A percentile compares a stretch with the other conserved stretches of the same genome.
These are phyloP conservation scores for Lasiodiplodia theobromae DNA, from an alignment of 2,329 filamentous ascomycete species.

Conservation along the genomic window DNA sequence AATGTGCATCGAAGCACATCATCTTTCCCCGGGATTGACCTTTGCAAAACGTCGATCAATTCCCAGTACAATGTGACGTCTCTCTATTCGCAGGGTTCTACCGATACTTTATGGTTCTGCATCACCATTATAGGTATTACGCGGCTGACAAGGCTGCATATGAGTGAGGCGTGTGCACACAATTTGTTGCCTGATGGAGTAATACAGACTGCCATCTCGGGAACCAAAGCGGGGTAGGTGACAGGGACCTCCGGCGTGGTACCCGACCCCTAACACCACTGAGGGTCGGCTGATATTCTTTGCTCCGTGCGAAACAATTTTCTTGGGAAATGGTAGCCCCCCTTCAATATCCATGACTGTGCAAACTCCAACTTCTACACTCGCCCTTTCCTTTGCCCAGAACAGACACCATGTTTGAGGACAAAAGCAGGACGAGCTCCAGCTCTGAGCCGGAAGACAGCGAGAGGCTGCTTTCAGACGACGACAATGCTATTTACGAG, in stretches of 20 bases:
- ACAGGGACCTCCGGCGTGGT: background rate
- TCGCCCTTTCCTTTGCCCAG: background rate
- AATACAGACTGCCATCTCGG: background rate
- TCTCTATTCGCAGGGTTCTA: slow-evolving; percentile 3
- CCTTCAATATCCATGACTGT: background rate
- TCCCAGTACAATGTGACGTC: background rate
- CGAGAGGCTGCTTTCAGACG: slow-evolving; percentile 26
- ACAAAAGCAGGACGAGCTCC: slow-evolving; percentile 8
- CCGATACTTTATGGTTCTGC: background rate
- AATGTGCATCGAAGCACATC: background rate
- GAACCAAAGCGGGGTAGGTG: slow-evolving; percentile 13
- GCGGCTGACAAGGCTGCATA: background rate
- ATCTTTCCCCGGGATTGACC: background rate
- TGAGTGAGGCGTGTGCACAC: background rate
- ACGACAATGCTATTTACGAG: background rate
- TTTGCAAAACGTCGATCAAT: background rate
- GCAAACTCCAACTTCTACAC: background rate
- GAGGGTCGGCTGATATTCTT: slow-evolving; percentile 7
- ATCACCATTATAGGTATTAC: background rate
- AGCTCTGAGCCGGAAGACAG: slow-evolving; percentile 1
- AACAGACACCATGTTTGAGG: background rate
- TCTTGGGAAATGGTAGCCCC: background rate
- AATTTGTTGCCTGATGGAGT: background rate
- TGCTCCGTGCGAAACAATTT: background rate
- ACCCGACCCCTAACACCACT: background rate